Conservation (phyloP, 139 green algal species). For the Limnomonas spitsbergensis region DNA sequence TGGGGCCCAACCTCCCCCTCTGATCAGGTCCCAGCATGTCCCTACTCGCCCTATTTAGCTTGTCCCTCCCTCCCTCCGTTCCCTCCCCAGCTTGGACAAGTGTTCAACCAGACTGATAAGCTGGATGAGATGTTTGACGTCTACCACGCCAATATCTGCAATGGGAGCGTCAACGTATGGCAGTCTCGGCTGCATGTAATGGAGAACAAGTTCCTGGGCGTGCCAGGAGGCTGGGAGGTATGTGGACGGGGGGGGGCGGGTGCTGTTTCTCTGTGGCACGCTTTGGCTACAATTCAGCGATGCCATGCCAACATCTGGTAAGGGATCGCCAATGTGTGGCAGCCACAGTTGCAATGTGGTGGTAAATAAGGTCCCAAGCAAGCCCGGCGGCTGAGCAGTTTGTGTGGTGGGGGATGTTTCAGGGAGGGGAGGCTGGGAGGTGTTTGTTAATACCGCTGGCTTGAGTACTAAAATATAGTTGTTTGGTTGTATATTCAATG, state of each 20-base stretch:
- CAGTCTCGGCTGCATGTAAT: not conserved
- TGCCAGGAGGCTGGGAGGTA: conserved; percentile 14
- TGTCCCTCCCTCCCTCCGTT: no score
- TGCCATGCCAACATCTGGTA: not conserved
- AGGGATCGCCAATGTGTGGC: not conserved
- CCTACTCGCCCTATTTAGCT: no score
- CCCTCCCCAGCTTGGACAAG: not conserved
- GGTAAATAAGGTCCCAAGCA: not conserved
- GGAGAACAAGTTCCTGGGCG: conserved; percentile 12
- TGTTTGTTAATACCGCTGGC: no score
- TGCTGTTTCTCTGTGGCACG: no score
- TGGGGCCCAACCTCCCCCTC: no score
- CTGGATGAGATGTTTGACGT: not conserved
- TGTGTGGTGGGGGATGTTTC: not conserved
- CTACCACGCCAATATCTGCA: conserved; percentile 2
- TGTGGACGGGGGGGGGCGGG: no score
- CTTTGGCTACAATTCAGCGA: not conserved
- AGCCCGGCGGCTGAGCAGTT: not conserved
- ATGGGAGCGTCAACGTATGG: not conserved
- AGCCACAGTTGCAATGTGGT: not conserved
- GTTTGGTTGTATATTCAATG: no score
- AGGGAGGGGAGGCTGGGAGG: no score
- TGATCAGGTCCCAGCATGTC: no score
- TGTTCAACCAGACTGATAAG: conserved; percentile 1
- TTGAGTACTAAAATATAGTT: no score